phyloP scores from a whole-genome alignment of 257 asterid genomes.

The Voacanga thouarsii region DNA sequence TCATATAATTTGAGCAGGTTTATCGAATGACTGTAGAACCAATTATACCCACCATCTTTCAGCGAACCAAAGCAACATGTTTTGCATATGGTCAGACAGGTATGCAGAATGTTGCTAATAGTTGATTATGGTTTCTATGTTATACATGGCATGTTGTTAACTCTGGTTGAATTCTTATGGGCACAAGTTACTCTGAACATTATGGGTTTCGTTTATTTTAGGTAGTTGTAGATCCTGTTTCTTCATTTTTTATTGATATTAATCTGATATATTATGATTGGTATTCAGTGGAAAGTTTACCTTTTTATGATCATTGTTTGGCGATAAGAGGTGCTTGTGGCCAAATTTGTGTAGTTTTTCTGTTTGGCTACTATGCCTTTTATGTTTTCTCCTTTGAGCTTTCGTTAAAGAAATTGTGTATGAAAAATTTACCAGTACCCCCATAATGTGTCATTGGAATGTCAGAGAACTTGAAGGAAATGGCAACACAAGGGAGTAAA shows the following conservation, averaged over 20 bases:
- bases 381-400: neutral
- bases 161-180: neutral
- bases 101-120: slow-evolving; percentile 22
- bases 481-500: neutral
- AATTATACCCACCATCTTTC: slow-evolving; percentile 87
- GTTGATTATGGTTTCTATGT: neutral
- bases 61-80: slow-evolving; percentile 95
- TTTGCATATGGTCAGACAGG: slow-evolving; percentile 99
- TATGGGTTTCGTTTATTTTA: neutral
- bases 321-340: neutral
- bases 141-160: neutral
- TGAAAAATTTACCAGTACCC: neutral
- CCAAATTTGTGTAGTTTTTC: neutral
- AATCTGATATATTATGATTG: neutral
- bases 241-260: neutral
- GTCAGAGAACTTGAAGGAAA: neutral
- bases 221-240: neutral
- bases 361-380: neutral
- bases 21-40: slow-evolving; percentile 93
- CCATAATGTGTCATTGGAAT: neutral
- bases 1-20: slow-evolving; percentile 44
- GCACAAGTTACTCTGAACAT: neutral
- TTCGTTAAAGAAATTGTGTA: neutral
- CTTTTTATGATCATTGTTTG: neutral
- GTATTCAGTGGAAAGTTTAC: neutral